Evolutionary conservation across 148 eudicot genomes (phyloP).

Genomic region (Suaeda aralocaspica): DNA sequence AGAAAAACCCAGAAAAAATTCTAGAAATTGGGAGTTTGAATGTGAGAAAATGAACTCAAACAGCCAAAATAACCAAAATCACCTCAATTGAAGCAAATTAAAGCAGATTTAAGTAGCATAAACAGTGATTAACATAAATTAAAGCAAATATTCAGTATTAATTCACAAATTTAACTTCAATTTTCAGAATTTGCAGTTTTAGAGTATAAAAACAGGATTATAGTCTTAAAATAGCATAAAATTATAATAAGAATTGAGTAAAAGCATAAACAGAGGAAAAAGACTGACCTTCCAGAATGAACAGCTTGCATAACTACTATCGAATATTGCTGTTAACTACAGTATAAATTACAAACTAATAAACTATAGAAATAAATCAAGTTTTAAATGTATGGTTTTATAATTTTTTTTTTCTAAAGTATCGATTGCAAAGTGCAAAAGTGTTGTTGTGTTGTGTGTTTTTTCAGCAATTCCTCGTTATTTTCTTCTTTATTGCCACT

Average conservation of each 20-base stretch:
- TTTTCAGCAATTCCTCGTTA: too few species aligned
- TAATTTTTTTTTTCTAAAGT: too few species aligned
- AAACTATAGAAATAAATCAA: too few species aligned
- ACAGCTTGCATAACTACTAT: too few species aligned
- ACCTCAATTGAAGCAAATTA: background rate
- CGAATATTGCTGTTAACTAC: too few species aligned
- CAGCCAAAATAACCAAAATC: background rate
- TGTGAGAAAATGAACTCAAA: background rate
- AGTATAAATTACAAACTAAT: background rate
- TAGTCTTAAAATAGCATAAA: background rate
- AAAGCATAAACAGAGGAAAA: too few species aligned
- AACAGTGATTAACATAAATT: background rate
- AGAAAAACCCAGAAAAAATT: background rate
- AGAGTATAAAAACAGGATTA: background rate
- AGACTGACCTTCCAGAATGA: too few species aligned
- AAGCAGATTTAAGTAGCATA: constrained; percentile 4
- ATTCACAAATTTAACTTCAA: background rate
- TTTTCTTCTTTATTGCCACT: too few species aligned
- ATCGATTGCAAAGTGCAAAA: too few species aligned
- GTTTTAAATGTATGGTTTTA: too few species aligned
- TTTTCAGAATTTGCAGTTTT: background rate
- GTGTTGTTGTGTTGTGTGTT: too few species aligned
- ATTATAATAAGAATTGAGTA: too few species aligned
- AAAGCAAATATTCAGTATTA: constrained; percentile 1
- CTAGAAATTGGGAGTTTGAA: background rate